Percentiles rank a stretch among this genome's conserved stretches.
These are phyloP conservation scores for Yamadazyma kanchanaburiensis DNA, from an alignment of 1,139 yeast genomes.

Conservation along the genomic window DNA sequence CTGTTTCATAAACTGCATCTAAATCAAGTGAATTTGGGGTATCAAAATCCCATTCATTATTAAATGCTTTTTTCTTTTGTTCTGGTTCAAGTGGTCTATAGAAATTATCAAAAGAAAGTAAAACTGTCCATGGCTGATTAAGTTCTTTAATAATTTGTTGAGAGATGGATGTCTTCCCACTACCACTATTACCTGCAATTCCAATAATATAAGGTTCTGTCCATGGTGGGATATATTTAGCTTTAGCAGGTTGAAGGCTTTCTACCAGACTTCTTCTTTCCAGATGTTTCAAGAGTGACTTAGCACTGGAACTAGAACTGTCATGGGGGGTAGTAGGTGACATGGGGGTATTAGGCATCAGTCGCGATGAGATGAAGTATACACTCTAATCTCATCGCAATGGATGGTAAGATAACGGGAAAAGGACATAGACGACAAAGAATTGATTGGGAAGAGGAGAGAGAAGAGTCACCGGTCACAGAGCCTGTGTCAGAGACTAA, in stretches of 20 bases:
- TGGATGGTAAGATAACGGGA: neutral
- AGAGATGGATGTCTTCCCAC: conserved; percentile 94
- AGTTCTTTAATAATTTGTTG: conserved; percentile 74
- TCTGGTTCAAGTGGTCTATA: conserved; percentile 69
- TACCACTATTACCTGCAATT: conserved; percentile 91
- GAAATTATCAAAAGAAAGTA: conserved; percentile 86
- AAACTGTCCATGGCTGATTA: conserved; percentile 94
- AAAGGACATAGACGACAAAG: conserved; percentile 8
- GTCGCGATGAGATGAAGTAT: too few relatives aligned
- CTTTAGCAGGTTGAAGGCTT: neutral
- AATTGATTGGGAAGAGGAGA: conserved; percentile 4
- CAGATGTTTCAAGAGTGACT: too few relatives aligned
- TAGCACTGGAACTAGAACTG: too few relatives aligned
- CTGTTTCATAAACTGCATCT: conserved; percentile 63
- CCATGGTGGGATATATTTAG: conserved; percentile 84
- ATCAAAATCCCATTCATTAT: conserved; percentile 76
- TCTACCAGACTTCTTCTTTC: too few relatives aligned
- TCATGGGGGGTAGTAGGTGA: too few relatives aligned
- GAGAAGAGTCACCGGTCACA: neutral
- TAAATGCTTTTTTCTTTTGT: conserved; percentile 62
- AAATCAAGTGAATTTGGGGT: conserved; percentile 79
- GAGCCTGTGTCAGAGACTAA: too few relatives aligned
- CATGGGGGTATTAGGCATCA: too few relatives aligned
- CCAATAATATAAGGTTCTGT: conserved; percentile 93
- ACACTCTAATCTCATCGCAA: conserved; percentile 1